Evolutionary conservation across 345 rosid species (phyloP).

Genomic region (Capsella bursapastoris): DNA sequence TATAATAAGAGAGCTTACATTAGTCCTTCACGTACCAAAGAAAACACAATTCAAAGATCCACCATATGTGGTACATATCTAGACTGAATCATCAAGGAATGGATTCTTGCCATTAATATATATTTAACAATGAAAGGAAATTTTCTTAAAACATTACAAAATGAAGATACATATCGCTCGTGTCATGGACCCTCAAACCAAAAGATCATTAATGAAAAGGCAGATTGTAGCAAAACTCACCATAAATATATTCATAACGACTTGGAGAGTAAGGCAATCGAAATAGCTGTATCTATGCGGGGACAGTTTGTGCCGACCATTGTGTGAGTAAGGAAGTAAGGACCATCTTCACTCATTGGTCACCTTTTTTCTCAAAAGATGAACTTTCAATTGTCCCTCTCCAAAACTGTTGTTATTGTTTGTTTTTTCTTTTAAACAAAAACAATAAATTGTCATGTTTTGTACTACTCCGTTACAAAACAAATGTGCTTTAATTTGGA

Average conservation of each 20-base stretch:
- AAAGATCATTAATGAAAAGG: conserved; percentile 35
- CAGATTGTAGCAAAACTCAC: conserved; percentile 24
- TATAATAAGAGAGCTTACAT: background rate
- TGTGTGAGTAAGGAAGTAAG: conserved; percentile 14
- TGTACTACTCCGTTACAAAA: conserved; percentile 17
- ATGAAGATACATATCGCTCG: background rate
- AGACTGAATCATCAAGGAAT: conserved; percentile 2
- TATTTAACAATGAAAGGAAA: no score
- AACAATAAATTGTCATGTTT: background rate
- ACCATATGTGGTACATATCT: background rate
- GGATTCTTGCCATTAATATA: background rate
- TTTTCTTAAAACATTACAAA: background rate
- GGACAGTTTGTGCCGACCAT: conserved; percentile 47
- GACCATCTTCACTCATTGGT: conserved; percentile 33
- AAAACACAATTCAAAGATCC: background rate
- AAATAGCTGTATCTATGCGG: conserved; percentile 35
- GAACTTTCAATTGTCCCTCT: conserved; percentile 34
- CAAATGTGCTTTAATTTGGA: conserved; percentile 2
- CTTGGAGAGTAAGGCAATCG: conserved; percentile 32
- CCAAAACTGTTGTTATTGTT: conserved; percentile 1
- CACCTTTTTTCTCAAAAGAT: conserved; percentile 12
- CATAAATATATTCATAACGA: background rate
- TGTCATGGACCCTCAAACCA: conserved; percentile 25
- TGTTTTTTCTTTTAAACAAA: conserved; percentile 17
- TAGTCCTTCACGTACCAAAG: background rate